Percentiles rank a stretch among this genome's conserved stretches.
Conservation (phyloP, 495 filamentous ascomycete species). For the Aspergillus ostianus region DNA sequence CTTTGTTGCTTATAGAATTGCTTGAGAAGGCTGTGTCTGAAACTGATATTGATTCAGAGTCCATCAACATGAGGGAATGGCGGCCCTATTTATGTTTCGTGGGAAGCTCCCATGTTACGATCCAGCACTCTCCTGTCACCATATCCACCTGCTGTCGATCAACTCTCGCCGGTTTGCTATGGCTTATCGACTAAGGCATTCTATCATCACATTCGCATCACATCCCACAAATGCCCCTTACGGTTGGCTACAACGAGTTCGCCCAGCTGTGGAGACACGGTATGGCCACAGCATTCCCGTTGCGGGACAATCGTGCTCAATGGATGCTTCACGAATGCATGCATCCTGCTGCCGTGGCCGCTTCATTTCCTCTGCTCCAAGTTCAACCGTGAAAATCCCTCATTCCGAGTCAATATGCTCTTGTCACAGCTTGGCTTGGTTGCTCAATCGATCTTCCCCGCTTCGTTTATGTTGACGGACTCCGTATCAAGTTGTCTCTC, state of each 20-base stretch:
- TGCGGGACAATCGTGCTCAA: conserved; percentile 35
- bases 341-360: conserved; percentile 41
- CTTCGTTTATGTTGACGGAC: conserved; percentile 25
- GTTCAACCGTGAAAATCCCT: conserved; percentile 43
- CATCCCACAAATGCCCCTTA: conserved; percentile 29
- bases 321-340: conserved; percentile 45
- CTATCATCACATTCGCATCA: conserved; percentile 32
- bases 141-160: conserved; percentile 36
- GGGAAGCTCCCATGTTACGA: conserved; percentile 30
- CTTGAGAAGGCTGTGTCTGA: conserved; percentile 33
- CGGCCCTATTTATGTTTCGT: conserved; percentile 49
- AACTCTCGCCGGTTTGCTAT: conserved; percentile 35
- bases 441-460: conserved; percentile 35
- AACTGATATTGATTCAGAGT: conserved; percentile 37
- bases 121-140: conserved; percentile 20
- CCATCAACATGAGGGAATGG: conserved; percentile 28
- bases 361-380: conserved; percentile 28
- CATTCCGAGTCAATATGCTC: conserved; percentile 31
- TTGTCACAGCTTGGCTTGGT: conserved; percentile 31
- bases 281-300: conserved; percentile 34
- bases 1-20: conserved; percentile 27
- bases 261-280: conserved; percentile 37
- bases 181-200: conserved; percentile 39
- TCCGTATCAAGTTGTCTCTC: conserved; percentile 20
- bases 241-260: conserved; percentile 38